Evolutionary conservation across 1,284 basidiomycete genomes (phyloP), one percentile per base, ranked within the genome.

Genomic region (Trametes sp.): DNA sequence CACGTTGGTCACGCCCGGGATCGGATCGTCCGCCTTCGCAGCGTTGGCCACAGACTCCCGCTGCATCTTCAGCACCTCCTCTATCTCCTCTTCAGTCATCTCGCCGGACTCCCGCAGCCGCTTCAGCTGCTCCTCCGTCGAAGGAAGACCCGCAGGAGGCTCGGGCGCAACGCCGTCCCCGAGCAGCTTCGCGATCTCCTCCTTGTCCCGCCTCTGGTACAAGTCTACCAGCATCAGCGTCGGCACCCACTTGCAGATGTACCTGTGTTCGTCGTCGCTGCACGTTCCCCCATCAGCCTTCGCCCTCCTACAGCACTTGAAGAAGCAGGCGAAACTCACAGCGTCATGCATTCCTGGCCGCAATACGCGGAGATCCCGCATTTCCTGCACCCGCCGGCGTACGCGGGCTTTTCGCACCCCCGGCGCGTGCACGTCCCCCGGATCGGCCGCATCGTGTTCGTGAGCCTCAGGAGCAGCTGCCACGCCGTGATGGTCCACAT

Each of bases 331-430:
- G 31, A 5, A 23, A 59, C 57, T 38, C 50, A 59, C 57, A 26
- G 29, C 2, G 4, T 16, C 21, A 52, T 26, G 42, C 57, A 59
- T 31, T 59, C 57, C 33, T 44, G 33, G 1, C 33, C 57, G 23
- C 57, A 59, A 7, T 52, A 59, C 31, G 50, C 31, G 3, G 57
- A 31, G 8, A 59, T 24, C 9, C 38, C 24, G 41, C 57, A 59
- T 6, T 21, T n/a, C 31, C 21, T 13, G n/a, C 57, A 59, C 14
- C 31, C 50, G 16, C 31, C 50, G 1, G 11, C 19, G 24, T 59
- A 45, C 31, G 50, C 57, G 4, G 41, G 31, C 4, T 59, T 46
- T 19, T 60, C 59, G 36, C 59, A 60, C 8, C 59, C 59, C 16
- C 52, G 59, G 6, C 45, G 45, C 14, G 45, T 44, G 21, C 59